phyloP scores from a whole-genome alignment of 2,329 filamentous ascomycete genomes.

The Talaromyces sp. region DNA sequence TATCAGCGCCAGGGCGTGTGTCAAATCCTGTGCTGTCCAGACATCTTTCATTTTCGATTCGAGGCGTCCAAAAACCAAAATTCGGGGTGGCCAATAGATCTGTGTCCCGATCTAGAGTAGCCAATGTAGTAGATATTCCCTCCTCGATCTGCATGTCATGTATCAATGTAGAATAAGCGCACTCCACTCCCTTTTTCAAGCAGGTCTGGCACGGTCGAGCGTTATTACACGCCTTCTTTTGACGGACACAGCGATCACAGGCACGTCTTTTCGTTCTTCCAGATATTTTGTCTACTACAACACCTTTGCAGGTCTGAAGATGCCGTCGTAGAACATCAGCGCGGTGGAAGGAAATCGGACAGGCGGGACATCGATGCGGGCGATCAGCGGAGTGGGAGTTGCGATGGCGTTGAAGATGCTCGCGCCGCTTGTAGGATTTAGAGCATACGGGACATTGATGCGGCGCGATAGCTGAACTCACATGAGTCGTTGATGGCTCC shows the following conservation, averaged over 20 bases:
- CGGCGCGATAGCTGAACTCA: not conserved
- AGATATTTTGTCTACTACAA: not conserved
- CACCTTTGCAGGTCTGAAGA: not conserved
- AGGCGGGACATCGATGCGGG: not conserved
- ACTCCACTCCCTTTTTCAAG: not conserved
- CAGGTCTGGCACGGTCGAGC: not conserved
- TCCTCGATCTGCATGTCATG: not conserved
- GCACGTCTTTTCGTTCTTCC: not conserved
- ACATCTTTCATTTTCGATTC: not conserved
- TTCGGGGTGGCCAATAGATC: not conserved
- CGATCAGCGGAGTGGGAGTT: not conserved
- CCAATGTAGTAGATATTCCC: not conserved
- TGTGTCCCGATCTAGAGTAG: not conserved
- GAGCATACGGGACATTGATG: not conserved
- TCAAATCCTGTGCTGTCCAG: not conserved
- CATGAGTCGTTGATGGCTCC: not conserved
- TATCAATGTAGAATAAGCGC: not conserved
- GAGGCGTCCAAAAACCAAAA: not conserved
- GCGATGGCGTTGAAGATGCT: not conserved
- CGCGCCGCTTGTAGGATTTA: not conserved
- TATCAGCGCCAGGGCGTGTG: not conserved
- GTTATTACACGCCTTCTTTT: not conserved
- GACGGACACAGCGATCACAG: not conserved
- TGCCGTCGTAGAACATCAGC: not conserved
- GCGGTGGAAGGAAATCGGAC: not conserved